Conservation (phyloP, 1,284 basidiomycete species). For the Ceratobasidium sp. region DNA sequence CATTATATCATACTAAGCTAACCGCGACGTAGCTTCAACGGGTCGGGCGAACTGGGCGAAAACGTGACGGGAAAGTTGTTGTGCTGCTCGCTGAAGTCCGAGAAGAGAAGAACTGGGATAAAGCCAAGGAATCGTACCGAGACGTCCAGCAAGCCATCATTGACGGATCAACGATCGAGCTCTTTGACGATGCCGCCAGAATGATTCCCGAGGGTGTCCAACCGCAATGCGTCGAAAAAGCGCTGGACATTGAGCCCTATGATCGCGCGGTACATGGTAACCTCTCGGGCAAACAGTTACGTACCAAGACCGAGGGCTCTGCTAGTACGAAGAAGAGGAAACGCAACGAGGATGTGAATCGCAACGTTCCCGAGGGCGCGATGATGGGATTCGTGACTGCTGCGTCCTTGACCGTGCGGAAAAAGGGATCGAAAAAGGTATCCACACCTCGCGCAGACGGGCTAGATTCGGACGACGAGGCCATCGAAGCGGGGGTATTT, state of each 20-base stretch:
- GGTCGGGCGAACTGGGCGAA: conserved; percentile 94
- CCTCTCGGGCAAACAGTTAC: conserved; percentile 58
- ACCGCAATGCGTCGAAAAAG: conserved; percentile 83
- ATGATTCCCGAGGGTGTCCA: conserved; percentile 83
- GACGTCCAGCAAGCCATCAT: conserved; percentile 92
- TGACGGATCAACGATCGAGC: conserved; percentile 86
- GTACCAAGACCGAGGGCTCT: conserved; percentile 50
- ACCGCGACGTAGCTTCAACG: conserved; percentile 82
- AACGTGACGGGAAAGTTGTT: conserved; percentile 90
- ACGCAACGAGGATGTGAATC: conserved; percentile 71
- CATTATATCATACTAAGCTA: conserved; percentile 27
- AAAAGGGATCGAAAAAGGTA: conserved; percentile 48
- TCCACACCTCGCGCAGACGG: conserved; percentile 43
- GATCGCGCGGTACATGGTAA: conserved; percentile 63
- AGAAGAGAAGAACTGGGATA: conserved; percentile 93
- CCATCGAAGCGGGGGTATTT: conserved; percentile 42
- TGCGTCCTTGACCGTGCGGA: conserved; percentile 64
- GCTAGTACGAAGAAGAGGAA: conserved; percentile 71
- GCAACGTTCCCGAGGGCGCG: conserved; percentile 76
- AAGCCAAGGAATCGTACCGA: conserved; percentile 88
- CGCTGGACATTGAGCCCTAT: conserved; percentile 83
- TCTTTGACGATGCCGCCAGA: conserved; percentile 92
- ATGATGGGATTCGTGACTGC: conserved; percentile 73
- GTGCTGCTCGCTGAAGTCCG: conserved; percentile 93
- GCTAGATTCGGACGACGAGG: conserved; percentile 46